Evolutionary conservation across 257 asterid species (phyloP).

Genomic region (Ophiorrhiza pumila): DNA sequence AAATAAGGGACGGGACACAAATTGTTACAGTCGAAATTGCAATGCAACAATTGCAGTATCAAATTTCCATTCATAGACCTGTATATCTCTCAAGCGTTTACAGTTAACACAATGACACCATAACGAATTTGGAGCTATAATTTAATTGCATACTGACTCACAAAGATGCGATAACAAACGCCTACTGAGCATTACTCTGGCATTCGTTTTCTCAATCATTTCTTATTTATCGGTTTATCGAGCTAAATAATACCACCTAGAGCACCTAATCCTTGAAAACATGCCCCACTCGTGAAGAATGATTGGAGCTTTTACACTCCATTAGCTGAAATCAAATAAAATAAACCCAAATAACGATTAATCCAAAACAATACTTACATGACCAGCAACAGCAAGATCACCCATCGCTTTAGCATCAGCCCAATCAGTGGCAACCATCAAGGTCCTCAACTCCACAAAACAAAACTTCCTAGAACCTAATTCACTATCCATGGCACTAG

Average conservation of each 20-base stretch:
- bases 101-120: neutral
- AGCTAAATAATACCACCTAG: neutral
- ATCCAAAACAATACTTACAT: slow-evolving; percentile 42
- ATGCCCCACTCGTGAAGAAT: neutral
- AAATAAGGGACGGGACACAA: neutral
- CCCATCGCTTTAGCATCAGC: slow-evolving; percentile 68
- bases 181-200: neutral
- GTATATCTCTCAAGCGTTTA: too few species aligned
- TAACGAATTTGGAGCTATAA: neutral
- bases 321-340: neutral
- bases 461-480: slow-evolving; percentile 53
- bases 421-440: slow-evolving; percentile 99
- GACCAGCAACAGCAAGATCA: slow-evolving; percentile 88
- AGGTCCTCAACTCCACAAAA: slow-evolving; percentile 92
- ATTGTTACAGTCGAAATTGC: neutral
- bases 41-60: neutral
- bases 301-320: neutral
- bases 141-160: neutral
- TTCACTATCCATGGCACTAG: slow-evolving; percentile 47
- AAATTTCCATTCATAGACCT: neutral
- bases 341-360: neutral
- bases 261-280: too few species aligned
- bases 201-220: neutral
- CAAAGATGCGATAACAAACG: neutral
- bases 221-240: neutral